Evolutionary conservation across 2,329 filamentous ascomycete genomes (phyloP), one percentile per base, ranked within the genome.

Genomic region (Aspergillus clavatus): DNA sequence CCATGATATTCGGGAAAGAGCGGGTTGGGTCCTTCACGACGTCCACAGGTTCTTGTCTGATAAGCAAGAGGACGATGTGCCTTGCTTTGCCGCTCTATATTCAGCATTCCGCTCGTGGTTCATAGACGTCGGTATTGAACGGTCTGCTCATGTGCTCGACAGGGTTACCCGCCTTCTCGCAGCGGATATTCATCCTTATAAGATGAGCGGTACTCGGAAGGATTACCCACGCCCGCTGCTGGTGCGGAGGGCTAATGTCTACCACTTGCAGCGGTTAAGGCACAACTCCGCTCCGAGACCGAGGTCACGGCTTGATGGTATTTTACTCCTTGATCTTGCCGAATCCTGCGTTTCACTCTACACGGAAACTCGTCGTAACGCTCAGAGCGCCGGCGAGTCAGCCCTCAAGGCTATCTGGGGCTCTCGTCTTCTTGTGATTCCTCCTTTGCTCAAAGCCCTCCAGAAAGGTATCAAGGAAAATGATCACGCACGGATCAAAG

Each of bases 91-190:
- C 19, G 83, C 90, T 0, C 71, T 98, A 2, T 98, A 95, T 68
- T 86, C 86, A 18, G 88, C 91, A 1, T 98, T 96, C 65, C 80
- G 89, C 35, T 93, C 88, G 7, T 98, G 90, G 89, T 97, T 98
- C 59, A 89, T 95, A 1, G 93, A 98, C 60, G 90, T 98, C 31
- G 93, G 94, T 14, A 94, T 96, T 48, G 93, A 98, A 69, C 80
- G 91, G 48, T 96, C 91, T 14, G 91, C 93, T 0, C 93, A 96
- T 64, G 87, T 94, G 2, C 75, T 97, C 7, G 93, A 98, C 64
- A 80, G 93, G 16, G 84, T 97, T 11, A 81, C 86, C 4, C 81
- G 89, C 42, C 78, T 98, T 1, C 86, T 96, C 62, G 83, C 84
- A 57, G 84, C 88, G 5, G 93, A 98, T 59, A 86, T 90, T 48